Base-by-base conservation (phyloP, 2,329 filamentous ascomycete species). In the Penicillium sp. region DNA sequence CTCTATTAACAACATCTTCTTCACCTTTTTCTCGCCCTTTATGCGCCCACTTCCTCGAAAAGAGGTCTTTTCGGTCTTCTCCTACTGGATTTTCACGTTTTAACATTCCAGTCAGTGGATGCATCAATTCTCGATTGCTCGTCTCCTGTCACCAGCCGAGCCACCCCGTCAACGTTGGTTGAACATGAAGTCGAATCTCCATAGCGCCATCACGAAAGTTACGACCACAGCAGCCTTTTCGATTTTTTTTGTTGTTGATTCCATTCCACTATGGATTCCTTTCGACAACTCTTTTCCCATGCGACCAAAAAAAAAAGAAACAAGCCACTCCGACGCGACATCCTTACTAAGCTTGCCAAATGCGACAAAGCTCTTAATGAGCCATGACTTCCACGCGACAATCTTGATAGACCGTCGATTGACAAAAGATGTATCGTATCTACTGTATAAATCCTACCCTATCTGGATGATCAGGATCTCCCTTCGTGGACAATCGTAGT, bases 401-500 rank as follows among this genome's bases (percentile, higher is more conserved):
- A 45, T 45, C 26, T 31, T 45, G 42, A 45, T 45, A 45, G 42
- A 45, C 42, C 37, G 6, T 24, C 37, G 28, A 29, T 45, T 45
- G 42, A 45, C 42, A 45, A 45, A 45, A 19, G 42, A 45, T 45
- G 42, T 45, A 45, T 45, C 42, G 42, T 45, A 45, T 45, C 42
- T 45, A 45, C 16, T 31, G 28, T 45, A 29, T 45, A 45, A 45
- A 45, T 33, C 16, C 10, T 31, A 31, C 2, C 16, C 16, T 31
- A 45, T 45, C 42, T 45, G 26, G 42, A 45, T 31, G 26, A 8
- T 43, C 19, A 28, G 2, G n/a, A n/a, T n/a, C n/a, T n/a, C n/a
- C n/a, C n/a, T 28, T 28, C 24, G 24, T 28, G 24, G 24, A 28
- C 5, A 28, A 28, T 28, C 24, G 24, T 40, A 40, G 3, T 40